A percentile compares a stretch with the other conserved stretches of the same genome.
Evolutionary conservation across 768 basidiomycete genomes (phyloP).

Genomic region (Hypholoma sublateritium): DNA sequence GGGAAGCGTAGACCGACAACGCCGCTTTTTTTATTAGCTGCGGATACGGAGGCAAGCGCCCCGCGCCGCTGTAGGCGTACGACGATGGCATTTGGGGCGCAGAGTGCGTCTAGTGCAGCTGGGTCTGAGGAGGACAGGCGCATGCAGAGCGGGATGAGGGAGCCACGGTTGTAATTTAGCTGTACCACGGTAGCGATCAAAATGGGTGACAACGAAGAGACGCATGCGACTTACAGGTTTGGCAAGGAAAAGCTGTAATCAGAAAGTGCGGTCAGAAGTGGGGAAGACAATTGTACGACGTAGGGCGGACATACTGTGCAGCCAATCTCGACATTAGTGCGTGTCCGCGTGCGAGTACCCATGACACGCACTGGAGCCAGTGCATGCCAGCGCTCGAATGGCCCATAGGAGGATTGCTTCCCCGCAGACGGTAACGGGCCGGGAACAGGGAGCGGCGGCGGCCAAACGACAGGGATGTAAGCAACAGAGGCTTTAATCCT

Average conservation of each 20-base stretch:
- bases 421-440: background rate
- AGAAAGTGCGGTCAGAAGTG: background rate
- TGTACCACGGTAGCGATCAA: background rate
- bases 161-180: background rate
- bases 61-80: background rate
- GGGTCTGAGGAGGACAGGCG: background rate
- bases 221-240: background rate
- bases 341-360: background rate
- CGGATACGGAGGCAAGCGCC: background rate
- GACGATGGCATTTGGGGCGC: background rate
- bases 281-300: background rate
- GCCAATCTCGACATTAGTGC: background rate
- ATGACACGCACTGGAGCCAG: background rate
- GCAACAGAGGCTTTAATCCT: background rate
- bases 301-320: background rate
- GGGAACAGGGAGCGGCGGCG: background rate
- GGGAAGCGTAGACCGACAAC: background rate
- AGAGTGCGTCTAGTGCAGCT: background rate
- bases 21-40: background rate
- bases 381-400: background rate
- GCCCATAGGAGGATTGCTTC: background rate
- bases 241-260: background rate
- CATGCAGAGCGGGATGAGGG: background rate
- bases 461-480: background rate
- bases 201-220: background rate